phyloP scores from a whole-genome alignment of 1,284 basidiomycete species.

The Ganoderma multipileum region DNA sequence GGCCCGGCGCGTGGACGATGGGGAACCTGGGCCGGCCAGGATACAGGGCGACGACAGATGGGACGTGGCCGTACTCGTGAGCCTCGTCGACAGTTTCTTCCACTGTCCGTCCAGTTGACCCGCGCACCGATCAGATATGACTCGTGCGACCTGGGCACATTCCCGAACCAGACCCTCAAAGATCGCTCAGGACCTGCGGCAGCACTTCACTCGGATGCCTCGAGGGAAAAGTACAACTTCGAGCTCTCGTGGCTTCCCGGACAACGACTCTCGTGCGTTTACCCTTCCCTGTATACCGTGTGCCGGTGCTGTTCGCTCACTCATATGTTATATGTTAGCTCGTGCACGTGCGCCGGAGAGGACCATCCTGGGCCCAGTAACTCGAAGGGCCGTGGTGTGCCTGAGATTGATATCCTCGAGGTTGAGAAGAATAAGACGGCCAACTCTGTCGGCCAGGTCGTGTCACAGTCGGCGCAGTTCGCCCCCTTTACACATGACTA shows the following conservation, averaged over 20 bases:
- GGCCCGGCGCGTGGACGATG: slow-evolving; percentile 88
- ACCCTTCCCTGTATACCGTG: neutral
- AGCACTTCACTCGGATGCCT: slow-evolving; percentile 56
- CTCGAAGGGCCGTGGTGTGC: slow-evolving; percentile 76
- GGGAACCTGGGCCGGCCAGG: slow-evolving; percentile 90
- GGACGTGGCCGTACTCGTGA: slow-evolving; percentile 73
- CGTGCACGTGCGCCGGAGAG: slow-evolving; percentile 82
- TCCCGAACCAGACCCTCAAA: slow-evolving; percentile 76
- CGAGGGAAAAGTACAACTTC: slow-evolving; percentile 50
- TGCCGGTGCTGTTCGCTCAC: neutral
- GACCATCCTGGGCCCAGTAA: slow-evolving; percentile 84
- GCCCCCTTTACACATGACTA: slow-evolving; percentile 71
- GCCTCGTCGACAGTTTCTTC: slow-evolving; percentile 46
- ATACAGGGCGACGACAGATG: slow-evolving; percentile 83
- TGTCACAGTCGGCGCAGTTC: slow-evolving; percentile 70
- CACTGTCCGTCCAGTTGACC: neutral
- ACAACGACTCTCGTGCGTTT: slow-evolving; percentile 51
- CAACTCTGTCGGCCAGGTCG: slow-evolving; percentile 53
- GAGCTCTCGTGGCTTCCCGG: slow-evolving; percentile 56
- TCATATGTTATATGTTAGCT: slow-evolving; percentile 34
- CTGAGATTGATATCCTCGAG: slow-evolving; percentile 88
- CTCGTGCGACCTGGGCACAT: slow-evolving; percentile 84
- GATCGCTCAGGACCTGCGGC: slow-evolving; percentile 53
- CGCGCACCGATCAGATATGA: slow-evolving; percentile 63
- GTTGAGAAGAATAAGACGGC: slow-evolving; percentile 65